Base-by-base conservation (phyloP, 2,329 filamentous ascomycete genomes). In the Bipolaris gigantea region DNA sequence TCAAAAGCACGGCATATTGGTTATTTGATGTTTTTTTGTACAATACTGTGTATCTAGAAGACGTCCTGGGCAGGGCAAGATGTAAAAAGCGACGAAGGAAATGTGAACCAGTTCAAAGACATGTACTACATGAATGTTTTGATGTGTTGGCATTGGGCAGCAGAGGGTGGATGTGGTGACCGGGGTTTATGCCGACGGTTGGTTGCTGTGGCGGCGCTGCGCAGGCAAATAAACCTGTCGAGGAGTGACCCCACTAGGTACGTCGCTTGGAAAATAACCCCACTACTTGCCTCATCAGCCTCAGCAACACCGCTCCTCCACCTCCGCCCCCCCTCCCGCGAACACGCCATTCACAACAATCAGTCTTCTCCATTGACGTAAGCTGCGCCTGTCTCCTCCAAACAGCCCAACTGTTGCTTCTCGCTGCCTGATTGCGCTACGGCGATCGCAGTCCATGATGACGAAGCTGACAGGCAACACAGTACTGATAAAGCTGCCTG, bases 381-480 rank as follows among this genome's bases (percentile, higher is more conserved):
- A 70, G 69, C 59, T 54, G 39, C 50, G 44, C n/a, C 30, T 23
- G 44, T 25, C 39, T 36, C 38, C 44, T 25, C 30, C 36, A 52
- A 48, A 42, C 52, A 66, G 63, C 62, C 64, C 63, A 40, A 60
- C 69, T 61, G 40, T 63, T 44, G 48, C 52, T 35, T 25, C 34
- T 50, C 32, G 45, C 47, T 36, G 53, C 53, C 49, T 38, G 21
- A 39, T 42, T 34, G 54, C 60, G 48, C 48, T 15, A 42, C 41
- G 46, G 55, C 56, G 47, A 57, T 54, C 55, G 55, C 58, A 60
- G 55, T 47, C 58, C 65, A 66, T 73, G 67, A 73, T 69, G 67
- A 73, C 69, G 72, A 69, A 65, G 69, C 73, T 74, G 63, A 73
- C 66, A 69, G 69, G 67, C 67, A 66, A 53, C 67, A 65, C 59